Conservation (phyloP, 192 early-diverging fungal species). For the Blastocladiella britannica region DNA sequence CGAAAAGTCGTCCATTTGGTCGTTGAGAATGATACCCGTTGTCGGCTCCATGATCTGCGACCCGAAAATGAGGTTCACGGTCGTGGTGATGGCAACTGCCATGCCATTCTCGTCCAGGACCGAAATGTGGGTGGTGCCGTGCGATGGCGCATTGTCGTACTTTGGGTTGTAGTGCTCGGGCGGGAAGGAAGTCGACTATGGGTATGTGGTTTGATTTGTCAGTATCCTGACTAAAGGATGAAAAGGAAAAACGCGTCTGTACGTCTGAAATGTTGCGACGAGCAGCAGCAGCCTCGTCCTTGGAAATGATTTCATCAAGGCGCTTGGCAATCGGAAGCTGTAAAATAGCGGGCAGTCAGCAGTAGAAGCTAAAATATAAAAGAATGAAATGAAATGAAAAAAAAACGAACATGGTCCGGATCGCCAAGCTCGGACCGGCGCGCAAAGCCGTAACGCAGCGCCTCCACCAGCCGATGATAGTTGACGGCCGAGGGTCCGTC, state of each 20-base stretch:
- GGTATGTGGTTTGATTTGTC: constrained; percentile 62
- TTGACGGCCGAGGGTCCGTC: constrained; percentile 39
- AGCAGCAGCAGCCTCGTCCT: constrained; percentile 40
- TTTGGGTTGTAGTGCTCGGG: constrained; percentile 56
- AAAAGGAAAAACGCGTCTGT: not conserved
- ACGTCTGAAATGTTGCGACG: constrained; percentile 53
- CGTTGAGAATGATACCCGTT: constrained; percentile 80
- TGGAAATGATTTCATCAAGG: constrained; percentile 39
- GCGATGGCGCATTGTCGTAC: constrained; percentile 53
- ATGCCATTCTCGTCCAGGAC: constrained; percentile 18
- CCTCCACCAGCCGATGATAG: constrained; percentile 65
- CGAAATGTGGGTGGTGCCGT: constrained; percentile 84
- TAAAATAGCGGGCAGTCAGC: no score
- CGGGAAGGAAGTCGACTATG: constrained; percentile 25
- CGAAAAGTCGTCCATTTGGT: constrained; percentile 91
- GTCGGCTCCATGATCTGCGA: constrained; percentile 61
- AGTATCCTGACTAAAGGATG: constrained; percentile 41
- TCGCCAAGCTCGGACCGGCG: constrained; percentile 64
- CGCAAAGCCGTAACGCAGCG: constrained; percentile 70
- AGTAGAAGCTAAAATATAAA: constrained; percentile 1
- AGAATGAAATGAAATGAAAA: constrained; percentile 10
- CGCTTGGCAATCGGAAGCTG: constrained; percentile 28
- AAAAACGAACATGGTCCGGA: constrained; percentile 40
- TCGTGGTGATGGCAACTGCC: not conserved
- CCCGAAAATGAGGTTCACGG: constrained; percentile 68